Evolutionary conservation across 192 early-diverging fungal species (phyloP).

Genomic region (Phycomyces blakesleeanus): DNA sequence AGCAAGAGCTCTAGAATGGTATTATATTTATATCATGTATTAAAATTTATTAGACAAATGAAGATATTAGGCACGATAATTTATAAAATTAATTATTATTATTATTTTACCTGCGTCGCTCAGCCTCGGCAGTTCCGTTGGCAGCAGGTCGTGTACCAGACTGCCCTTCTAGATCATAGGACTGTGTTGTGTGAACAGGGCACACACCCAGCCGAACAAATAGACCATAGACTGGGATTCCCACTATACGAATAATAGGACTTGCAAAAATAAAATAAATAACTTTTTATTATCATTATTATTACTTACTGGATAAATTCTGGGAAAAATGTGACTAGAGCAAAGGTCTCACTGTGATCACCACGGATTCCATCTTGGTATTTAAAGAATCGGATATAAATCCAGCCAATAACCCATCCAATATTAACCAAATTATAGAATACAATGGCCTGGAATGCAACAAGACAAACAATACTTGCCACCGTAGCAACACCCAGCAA

Average conservation of each 20-base stretch:
- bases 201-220: constrained; percentile 53
- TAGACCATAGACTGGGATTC: constrained; percentile 57
- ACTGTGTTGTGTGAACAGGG: constrained; percentile 27
- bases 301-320: constrained; percentile 65
- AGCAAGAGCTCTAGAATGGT: constrained; percentile 67
- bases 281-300: neutral
- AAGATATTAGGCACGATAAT: too few species aligned
- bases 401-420: constrained; percentile 73
- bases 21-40: too few species aligned
- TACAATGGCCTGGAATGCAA: constrained; percentile 48
- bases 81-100: too few species aligned
- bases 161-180: constrained; percentile 42
- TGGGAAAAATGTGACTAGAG: constrained; percentile 87
- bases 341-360: constrained; percentile 89
- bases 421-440: constrained; percentile 67
- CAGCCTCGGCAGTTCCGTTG: constrained; percentile 62
- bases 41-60: too few species aligned
- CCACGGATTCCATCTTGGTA: constrained; percentile 73
- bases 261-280: constrained; percentile 26
- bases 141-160: constrained; percentile 30
- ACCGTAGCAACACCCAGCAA: constrained; percentile 41
- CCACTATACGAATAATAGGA: constrained; percentile 59
- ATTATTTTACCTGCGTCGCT: constrained; percentile 58
- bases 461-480: constrained; percentile 39
- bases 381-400: constrained; percentile 85